These are phyloP conservation scores for Berkeleyomyces basicola DNA, from an alignment of 2,329 filamentous ascomycete species.

Conservation along the genomic window DNA sequence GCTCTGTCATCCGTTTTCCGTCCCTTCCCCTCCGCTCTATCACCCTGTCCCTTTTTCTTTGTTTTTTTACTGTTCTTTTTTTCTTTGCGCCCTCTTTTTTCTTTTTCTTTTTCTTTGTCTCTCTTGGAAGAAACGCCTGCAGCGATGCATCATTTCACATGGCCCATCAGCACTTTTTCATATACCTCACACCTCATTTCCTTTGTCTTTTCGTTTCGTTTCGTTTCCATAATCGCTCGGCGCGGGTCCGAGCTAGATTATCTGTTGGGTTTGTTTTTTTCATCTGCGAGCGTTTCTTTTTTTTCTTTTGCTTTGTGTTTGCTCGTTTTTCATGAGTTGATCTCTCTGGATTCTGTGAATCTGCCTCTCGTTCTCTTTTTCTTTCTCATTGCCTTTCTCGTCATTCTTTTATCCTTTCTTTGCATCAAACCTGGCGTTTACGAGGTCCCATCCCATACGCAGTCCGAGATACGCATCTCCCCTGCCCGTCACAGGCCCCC, in stretches of 20 bases:
- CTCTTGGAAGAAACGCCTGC: slow-evolving; percentile 12
- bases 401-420: not conserved
- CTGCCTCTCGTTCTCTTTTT: not conserved
- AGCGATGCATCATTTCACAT: slow-evolving; percentile 13
- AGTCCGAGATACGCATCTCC: not conserved
- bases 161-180: slow-evolving; percentile 8
- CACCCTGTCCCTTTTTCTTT: not conserved
- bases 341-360: too few relatives aligned
- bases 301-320: not conserved
- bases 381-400: not conserved
- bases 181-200: slow-evolving; percentile 8
- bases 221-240: not conserved
- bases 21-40: not conserved
- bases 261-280: not conserved
- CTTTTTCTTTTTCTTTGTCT: slow-evolving; percentile 1
- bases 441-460: not conserved
- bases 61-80: not conserved
- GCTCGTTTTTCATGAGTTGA: not conserved
- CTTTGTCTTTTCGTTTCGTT: slow-evolving; percentile 1
- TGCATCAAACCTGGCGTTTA: slow-evolving; percentile 1
- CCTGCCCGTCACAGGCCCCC: not conserved
- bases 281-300: not conserved
- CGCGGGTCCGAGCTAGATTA: slow-evolving; percentile 2
- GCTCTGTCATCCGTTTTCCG: not conserved
- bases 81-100: not conserved